Evolutionary conservation across 1,284 basidiomycete species (phyloP).

Genomic region (Moesziomyces parantarcticus): DNA sequence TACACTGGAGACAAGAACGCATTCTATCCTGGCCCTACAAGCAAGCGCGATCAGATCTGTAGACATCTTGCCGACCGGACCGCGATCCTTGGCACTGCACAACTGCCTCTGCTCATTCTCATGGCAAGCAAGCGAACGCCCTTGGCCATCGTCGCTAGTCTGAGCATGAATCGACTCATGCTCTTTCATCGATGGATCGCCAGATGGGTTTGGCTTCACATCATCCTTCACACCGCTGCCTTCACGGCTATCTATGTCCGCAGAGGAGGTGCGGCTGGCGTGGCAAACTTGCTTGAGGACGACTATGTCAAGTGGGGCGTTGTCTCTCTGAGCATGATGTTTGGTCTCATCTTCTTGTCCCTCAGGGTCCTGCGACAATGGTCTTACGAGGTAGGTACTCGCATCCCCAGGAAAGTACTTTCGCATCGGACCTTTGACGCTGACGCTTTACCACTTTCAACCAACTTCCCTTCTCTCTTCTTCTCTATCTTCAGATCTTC

Average conservation of each 20-base stretch:
- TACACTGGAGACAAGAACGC: conserved; percentile 15
- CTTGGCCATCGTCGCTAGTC: conserved; percentile 55
- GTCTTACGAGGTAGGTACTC: conserved; percentile 40
- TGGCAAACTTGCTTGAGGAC: conserved; percentile 20
- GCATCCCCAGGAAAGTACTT: neutral
- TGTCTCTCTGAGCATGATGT: conserved; percentile 39
- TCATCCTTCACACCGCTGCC: conserved; percentile 53
- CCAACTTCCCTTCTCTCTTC: conserved; percentile 10
- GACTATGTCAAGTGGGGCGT: conserved; percentile 64
- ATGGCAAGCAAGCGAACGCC: conserved; percentile 66
- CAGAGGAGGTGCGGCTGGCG: conserved; percentile 1
- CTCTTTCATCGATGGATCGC: conserved; percentile 67
- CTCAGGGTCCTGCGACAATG: conserved; percentile 32
- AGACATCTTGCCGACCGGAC: conserved; percentile 60
- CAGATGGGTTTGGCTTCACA: conserved; percentile 54
- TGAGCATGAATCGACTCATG: conserved; percentile 62
- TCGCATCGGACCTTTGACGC: neutral
- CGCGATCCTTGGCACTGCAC: conserved; percentile 54
- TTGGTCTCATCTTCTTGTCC: conserved; percentile 39
- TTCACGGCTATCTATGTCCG: conserved; percentile 28
- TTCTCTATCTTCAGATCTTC: conserved; percentile 45
- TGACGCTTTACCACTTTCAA: neutral
- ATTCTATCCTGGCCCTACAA: conserved; percentile 23
- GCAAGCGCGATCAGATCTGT: conserved; percentile 28
- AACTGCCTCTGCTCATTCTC: conserved; percentile 63